Evolutionary conservation across 306 rosid species (phyloP).

Genomic region (Casuarina equisetifolia): DNA sequence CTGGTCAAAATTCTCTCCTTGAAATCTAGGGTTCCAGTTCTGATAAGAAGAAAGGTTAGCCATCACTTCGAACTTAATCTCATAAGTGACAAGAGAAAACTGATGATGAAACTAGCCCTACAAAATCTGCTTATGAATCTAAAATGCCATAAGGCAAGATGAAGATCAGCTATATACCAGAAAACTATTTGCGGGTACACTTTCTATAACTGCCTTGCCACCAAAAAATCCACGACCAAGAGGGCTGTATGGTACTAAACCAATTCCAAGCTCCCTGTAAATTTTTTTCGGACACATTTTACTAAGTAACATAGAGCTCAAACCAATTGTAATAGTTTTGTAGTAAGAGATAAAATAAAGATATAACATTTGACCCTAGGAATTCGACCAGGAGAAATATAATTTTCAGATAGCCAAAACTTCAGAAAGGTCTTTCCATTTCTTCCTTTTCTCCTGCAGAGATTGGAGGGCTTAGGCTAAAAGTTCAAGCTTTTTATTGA

Average conservation of each 20-base stretch:
- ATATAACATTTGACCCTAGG: constrained; percentile 7
- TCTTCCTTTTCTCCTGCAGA: too few species aligned
- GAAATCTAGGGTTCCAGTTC: constrained; percentile 54
- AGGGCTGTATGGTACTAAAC: constrained; percentile 42
- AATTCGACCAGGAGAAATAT: background rate
- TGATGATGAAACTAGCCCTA: background rate
- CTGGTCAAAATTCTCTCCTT: constrained; percentile 59
- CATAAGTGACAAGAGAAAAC: constrained; percentile 12
- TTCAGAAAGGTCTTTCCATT: too few species aligned
- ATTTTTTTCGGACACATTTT: background rate
- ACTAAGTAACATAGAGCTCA: constrained; percentile 4
- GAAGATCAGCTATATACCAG: constrained; percentile 19
- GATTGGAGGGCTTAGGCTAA: background rate
- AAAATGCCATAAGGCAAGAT: background rate
- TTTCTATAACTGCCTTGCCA: constrained; percentile 32
- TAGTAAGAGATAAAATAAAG: constrained; percentile 2
- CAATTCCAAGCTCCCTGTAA: constrained; percentile 40
- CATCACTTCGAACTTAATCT: constrained; percentile 1
- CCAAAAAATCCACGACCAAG: constrained; percentile 43
- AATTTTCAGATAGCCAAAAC: background rate
- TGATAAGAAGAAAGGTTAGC: constrained; percentile 25
- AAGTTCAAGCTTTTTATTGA: background rate
- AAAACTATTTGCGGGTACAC: constrained; percentile 25
- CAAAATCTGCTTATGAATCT: background rate
- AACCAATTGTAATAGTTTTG: constrained; percentile 1